phyloP scores from a whole-genome alignment of 2,329 filamentous ascomycete genomes.

The Ophiostoma sp. region DNA sequence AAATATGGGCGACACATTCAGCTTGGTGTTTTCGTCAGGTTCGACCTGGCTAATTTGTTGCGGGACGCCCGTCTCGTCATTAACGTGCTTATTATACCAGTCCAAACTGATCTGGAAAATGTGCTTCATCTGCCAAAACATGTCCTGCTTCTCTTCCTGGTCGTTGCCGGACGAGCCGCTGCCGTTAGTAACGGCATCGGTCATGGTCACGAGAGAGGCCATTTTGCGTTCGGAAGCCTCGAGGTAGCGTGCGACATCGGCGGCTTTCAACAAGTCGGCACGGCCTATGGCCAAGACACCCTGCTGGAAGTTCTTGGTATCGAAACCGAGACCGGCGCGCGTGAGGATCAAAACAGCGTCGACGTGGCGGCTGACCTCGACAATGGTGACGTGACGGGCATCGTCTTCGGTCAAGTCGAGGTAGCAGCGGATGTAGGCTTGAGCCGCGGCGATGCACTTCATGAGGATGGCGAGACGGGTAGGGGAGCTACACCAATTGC shows the following conservation, averaged over 20 bases:
- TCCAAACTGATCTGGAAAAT: conserved; percentile 24
- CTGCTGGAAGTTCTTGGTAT: conserved; percentile 25
- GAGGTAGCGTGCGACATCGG: conserved; percentile 27
- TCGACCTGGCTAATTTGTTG: not conserved
- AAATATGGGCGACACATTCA: conserved; percentile 19
- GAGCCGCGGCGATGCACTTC: conserved; percentile 29
- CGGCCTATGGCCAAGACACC: not conserved
- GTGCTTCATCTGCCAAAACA: conserved; percentile 29
- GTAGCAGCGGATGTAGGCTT: conserved; percentile 29
- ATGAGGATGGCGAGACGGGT: conserved; percentile 28
- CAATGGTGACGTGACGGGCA: conserved; percentile 25
- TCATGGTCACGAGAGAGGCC: conserved; percentile 18
- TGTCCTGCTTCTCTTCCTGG: conserved; percentile 21
- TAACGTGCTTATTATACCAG: conserved; percentile 27
- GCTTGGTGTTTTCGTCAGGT: not conserved
- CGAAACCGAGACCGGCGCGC: conserved; percentile 24
- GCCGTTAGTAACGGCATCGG: not conserved
- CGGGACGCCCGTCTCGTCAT: not conserved
- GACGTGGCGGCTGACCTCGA: conserved; percentile 30
- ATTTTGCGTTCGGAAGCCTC: conserved; percentile 26
- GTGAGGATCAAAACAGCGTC: conserved; percentile 30
- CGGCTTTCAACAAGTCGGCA: conserved; percentile 21
- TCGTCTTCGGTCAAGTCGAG: conserved; percentile 23
- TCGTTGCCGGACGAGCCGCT: not conserved
- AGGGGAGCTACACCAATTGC: conserved; percentile 31